Conservation (phyloP, 306 rosid species). For the Adenanthera pavonina region DNA sequence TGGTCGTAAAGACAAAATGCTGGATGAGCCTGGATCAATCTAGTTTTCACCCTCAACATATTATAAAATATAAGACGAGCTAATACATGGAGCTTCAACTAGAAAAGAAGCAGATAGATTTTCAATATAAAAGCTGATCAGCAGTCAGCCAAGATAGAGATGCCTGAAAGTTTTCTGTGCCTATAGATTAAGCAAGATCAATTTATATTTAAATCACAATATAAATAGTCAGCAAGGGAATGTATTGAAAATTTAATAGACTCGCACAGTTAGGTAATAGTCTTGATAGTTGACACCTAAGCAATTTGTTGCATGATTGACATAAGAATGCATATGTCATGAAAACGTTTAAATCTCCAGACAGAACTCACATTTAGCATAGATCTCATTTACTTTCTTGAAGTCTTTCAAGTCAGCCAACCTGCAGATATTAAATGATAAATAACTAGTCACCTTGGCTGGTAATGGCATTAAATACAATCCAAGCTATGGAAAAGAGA, state of each 20-base stretch:
- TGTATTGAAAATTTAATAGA: background rate
- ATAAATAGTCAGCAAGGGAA: conserved; percentile 11
- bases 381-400: conserved; percentile 83
- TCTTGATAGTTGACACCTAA: background rate
- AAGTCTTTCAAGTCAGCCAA: conserved; percentile 94
- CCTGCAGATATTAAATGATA: conserved; percentile 61
- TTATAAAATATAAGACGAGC: background rate
- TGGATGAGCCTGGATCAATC: background rate
- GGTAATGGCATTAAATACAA: conserved; percentile 2
- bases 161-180: background rate
- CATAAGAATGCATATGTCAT: background rate
- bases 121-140: conserved; percentile 16
- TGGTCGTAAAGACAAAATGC: background rate
- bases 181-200: background rate
- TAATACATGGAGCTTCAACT: conserved; percentile 1
- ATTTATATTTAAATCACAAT: background rate
- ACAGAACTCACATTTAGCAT: conserved; percentile 82
- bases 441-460: conserved; percentile 15
- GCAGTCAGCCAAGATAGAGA: background rate
- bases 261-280: background rate
- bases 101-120: background rate
- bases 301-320: conserved; percentile 17
- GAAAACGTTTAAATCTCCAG: conserved; percentile 27
- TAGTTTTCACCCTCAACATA: background rate
- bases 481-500: conserved; percentile 13